Base-by-base conservation (phyloP, 116 monocot genomes). In the Papilionanthe hybrid region DNA sequence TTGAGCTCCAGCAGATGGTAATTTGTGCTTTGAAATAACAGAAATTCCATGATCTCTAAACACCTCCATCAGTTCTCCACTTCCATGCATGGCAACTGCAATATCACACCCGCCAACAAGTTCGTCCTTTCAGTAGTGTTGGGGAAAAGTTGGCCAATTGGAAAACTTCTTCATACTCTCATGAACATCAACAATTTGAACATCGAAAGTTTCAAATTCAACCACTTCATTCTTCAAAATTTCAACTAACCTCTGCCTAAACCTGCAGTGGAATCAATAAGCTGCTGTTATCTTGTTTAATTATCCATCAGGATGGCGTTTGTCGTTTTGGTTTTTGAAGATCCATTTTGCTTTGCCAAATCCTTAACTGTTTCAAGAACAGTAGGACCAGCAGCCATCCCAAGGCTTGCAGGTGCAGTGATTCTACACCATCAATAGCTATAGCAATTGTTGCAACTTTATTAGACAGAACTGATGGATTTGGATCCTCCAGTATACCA, bases 71-170 rank as follows among this genome's bases (percentile, higher is more conserved):
- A 97, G 48, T 76, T 97, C 97, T 71, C 89, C 90, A 72, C 86
- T 86, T 84, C 92, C 97, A 80, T 94, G 94, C 91, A 97, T 91
- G 72, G 97, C 89, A 81, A 88, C 82, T 20, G 23, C 77, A 81
- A 94, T 94, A 79, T 97, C 97, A 86, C 90, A 91, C 0, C 94
- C 97, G 80, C 97, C 97, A 78, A 97, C 50, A 78, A 97, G 87
- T 77, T 97, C 97, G 9, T 92, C 91, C 78, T 94, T 94, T 88
- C 88, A 94, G 71, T 79, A 97, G 25, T 94, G 88, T 72, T 97
- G 97, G 45, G 97, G 97, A 72, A 90, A 97, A 55, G 97, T 97
- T 72, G 97, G 89, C 94, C 97, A 94, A 45, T 94, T 94, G n/a
- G 97, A 92, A 71, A 91, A 91, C 94, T 91, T 87, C 78, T 97